Evolutionary conservation across 495 filamentous ascomycete species (phyloP).

Genomic region (Hypoxylon intermedium): DNA sequence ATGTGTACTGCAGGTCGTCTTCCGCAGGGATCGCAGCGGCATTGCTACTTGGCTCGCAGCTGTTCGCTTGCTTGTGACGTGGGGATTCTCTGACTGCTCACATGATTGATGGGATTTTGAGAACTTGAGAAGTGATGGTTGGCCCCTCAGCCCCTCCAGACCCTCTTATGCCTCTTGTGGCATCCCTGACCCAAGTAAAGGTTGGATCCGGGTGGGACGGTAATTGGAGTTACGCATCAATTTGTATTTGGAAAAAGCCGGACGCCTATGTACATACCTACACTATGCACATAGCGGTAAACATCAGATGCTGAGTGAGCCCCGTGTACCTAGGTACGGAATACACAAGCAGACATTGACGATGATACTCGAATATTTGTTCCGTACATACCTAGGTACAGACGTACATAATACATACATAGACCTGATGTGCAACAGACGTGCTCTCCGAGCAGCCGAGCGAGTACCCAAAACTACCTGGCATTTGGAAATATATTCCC

Average conservation of each 20-base stretch:
- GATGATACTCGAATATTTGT: too few species aligned
- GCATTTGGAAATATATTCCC: constrained; percentile 6
- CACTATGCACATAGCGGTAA: too few species aligned
- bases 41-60: constrained; percentile 5
- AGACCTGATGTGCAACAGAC: too few species aligned
- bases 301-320: too few species aligned
- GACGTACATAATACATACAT: too few species aligned
- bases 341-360: too few species aligned
- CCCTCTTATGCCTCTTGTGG: not conserved
- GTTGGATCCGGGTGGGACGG: constrained; percentile 15
- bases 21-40: constrained; percentile 9
- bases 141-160: not conserved
- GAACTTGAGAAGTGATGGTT: constrained; percentile 20
- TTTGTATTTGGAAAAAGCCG: not conserved
- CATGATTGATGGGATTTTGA: constrained; percentile 24
- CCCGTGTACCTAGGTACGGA: too few species aligned
- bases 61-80: constrained; percentile 21
- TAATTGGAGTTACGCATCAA: not conserved
- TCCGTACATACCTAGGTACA: too few species aligned
- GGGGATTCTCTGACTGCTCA: constrained; percentile 25
- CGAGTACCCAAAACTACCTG: not conserved
- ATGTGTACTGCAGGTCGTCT: too few species aligned
- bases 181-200: constrained; percentile 11
- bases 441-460: constrained; percentile 9
- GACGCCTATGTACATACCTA: too few species aligned